Evolutionary conservation across 1,284 basidiomycete genomes (phyloP).

Genomic region (Cutaneotrichosporon sp.): DNA sequence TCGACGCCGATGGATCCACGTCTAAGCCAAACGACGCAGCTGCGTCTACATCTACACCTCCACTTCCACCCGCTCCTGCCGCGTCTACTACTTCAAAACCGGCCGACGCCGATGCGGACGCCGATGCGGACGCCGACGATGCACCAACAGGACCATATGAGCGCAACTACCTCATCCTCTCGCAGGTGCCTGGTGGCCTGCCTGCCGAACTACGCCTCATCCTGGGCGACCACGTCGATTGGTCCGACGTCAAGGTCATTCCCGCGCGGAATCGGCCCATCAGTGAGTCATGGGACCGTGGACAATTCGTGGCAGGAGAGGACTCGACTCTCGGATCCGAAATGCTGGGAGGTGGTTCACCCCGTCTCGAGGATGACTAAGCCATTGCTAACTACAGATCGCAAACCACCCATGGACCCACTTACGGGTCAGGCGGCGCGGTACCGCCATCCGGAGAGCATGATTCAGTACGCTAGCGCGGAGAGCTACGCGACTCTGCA

Average conservation of each 20-base stretch:
- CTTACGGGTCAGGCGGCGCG: constrained; percentile 51
- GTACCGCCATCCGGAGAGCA: constrained; percentile 51
- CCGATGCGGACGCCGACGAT: neutral
- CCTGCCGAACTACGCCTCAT: constrained; percentile 48
- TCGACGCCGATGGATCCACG: no score
- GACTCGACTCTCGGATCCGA: no score
- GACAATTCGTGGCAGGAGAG: no score
- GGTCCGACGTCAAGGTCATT: constrained; percentile 47
- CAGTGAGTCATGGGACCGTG: constrained; percentile 30
- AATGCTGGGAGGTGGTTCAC: no score
- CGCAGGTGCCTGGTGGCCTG: constrained; percentile 45
- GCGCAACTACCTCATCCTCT: constrained; percentile 50
- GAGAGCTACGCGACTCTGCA: constrained; percentile 48
- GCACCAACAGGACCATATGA: constrained; percentile 29
- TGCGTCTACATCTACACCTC: neutral
- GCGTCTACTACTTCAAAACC: neutral
- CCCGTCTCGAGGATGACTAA: no score
- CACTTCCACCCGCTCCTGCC: neutral
- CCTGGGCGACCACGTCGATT: constrained; percentile 51
- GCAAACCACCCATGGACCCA: constrained; percentile 45
- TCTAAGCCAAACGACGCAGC: no score
- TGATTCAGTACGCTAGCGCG: constrained; percentile 47
- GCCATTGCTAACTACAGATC: constrained; percentile 25
- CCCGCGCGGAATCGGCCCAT: constrained; percentile 48
- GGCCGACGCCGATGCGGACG: neutral